Evolutionary conservation across 148 eudicot genomes (phyloP).

Genomic region (Amaranthus palmeri): DNA sequence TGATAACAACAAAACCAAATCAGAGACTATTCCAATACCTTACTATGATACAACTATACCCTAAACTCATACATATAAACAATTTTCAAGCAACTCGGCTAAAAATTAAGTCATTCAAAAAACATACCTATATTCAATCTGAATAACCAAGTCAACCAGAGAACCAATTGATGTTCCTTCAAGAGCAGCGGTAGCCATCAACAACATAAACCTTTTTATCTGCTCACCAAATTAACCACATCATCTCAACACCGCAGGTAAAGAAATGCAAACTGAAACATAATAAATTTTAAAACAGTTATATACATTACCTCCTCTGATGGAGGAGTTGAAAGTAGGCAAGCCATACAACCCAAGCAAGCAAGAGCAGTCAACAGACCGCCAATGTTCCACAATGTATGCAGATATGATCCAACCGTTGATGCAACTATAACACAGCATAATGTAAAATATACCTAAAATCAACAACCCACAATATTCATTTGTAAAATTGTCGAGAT

Average conservation of each 20-base stretch:
- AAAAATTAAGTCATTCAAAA: background rate
- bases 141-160: conserved; percentile 56
- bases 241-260: background rate
- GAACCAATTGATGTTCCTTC: conserved; percentile 90
- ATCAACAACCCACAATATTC: conserved; percentile 7
- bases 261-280: background rate
- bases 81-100: background rate
- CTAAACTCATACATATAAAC: background rate
- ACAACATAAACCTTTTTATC: conserved; percentile 48
- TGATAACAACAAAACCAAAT: too few species aligned
- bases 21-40: too few species aligned
- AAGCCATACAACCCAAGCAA: conserved; percentile 54
- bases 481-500: too few species aligned
- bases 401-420: conserved; percentile 77
- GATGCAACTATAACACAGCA: conserved; percentile 76
- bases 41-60: too few species aligned
- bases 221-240: conserved; percentile 1
- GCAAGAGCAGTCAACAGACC: conserved; percentile 77
- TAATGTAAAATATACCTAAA: conserved; percentile 22
- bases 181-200: conserved; percentile 64
- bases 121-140: conserved; percentile 59
- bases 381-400: conserved; percentile 81
- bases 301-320: conserved; percentile 49
- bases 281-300: background rate
- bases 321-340: conserved; percentile 53